Conservation (phyloP, 148 eudicot species). For the Vaccinium darrowii region DNA sequence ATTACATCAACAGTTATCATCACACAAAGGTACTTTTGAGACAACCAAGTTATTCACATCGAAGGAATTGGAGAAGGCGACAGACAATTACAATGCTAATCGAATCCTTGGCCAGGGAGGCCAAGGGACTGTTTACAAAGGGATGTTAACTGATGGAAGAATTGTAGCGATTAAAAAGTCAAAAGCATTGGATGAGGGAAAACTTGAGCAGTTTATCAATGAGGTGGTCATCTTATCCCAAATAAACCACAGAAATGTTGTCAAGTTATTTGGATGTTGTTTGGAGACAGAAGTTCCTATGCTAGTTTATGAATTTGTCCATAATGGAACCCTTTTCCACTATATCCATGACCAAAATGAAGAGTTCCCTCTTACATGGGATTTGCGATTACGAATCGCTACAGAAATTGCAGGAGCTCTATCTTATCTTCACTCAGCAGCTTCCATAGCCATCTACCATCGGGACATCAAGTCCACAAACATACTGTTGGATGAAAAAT, state of each 20-base stretch:
- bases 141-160: conserved; percentile 7
- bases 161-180: conserved; percentile 8
- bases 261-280: too few relatives aligned
- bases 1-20: background rate
- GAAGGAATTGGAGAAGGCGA: conserved; percentile 12
- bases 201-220: background rate
- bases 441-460: background rate
- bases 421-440: background rate
- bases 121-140: background rate
- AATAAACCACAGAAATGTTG: conserved; percentile 7
- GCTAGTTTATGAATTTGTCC: too few relatives aligned
- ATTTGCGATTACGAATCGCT: too few relatives aligned
- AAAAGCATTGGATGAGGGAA: background rate
- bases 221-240: background rate
- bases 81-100: conserved; percentile 3
- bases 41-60: background rate
- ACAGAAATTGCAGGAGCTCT: too few relatives aligned
- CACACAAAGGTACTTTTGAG: background rate
- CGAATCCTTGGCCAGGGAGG: conserved; percentile 8
- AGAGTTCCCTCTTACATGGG: too few relatives aligned
- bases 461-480: background rate
- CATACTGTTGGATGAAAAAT: background rate
- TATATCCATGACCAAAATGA: too few relatives aligned
- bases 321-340: too few relatives aligned
- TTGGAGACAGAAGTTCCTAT: too few relatives aligned